These are phyloP conservation scores for Capsicum baccatum DNA, from an alignment of 257 asterid genomes.

Conservation along the genomic window DNA sequence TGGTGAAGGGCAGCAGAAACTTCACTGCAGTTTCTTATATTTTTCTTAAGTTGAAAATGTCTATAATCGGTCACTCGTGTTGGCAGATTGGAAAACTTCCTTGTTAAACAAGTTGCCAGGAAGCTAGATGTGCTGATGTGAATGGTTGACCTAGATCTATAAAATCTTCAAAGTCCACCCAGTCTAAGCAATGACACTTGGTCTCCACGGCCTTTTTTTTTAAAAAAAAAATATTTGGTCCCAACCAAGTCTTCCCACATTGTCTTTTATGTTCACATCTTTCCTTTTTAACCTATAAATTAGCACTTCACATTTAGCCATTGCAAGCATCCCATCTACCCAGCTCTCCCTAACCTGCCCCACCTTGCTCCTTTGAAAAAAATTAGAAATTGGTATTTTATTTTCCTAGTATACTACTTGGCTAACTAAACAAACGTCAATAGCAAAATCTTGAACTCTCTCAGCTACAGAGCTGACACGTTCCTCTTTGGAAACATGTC, in stretches of 20 bases:
- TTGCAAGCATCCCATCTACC: conserved; percentile 13
- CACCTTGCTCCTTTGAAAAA: not conserved
- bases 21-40: not conserved
- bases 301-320: not conserved
- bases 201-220: not conserved
- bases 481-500: conserved; percentile 22
- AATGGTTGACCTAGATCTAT: not conserved
- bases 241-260: not conserved
- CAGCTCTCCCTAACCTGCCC: not conserved
- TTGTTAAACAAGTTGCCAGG: not conserved
- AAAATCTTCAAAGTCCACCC: not conserved
- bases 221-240: too few species aligned
- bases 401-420: not conserved
- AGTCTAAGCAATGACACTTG: not conserved
- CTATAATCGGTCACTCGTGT: not conserved
- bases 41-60: not conserved
- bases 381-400: not conserved
- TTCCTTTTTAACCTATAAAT: not conserved
- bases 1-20: not conserved
- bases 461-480: not conserved
- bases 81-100: not conserved
- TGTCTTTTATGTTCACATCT: not conserved
- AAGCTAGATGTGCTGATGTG: not conserved
- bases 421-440: too few species aligned
- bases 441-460: not conserved